Conservation (phyloP, 257 asterid genomes). For the Solanum pinnatisectum region DNA sequence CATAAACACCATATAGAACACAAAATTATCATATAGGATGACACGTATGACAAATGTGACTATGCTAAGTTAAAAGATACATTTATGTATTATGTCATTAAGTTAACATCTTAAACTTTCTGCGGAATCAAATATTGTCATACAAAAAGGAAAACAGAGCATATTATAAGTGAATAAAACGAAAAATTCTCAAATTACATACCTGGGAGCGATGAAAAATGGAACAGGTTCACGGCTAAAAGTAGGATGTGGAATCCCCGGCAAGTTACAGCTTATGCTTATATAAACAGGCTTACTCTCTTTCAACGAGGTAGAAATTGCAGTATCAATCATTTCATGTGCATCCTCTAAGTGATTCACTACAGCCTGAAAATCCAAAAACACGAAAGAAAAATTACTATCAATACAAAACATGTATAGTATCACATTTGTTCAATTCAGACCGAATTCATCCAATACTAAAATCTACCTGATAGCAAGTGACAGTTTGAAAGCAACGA, state of each 20-base stretch:
- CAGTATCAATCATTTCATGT: constrained; percentile 54
- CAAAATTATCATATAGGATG: too few species aligned
- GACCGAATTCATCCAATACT: background rate
- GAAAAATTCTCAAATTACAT: background rate
- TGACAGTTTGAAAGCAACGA: constrained; percentile 15
- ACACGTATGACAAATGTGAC: too few species aligned
- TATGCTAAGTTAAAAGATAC: too few species aligned
- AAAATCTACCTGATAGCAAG: constrained; percentile 14
- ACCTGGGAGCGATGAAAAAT: constrained; percentile 42
- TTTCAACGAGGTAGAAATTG: constrained; percentile 53
- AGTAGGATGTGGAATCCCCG: constrained; percentile 55
- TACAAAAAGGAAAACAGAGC: background rate
- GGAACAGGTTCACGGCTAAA: constrained; percentile 60
- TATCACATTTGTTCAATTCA: background rate
- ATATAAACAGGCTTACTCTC: constrained; percentile 59
- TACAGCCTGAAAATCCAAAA: constrained; percentile 31
- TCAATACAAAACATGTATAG: background rate
- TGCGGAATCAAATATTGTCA: background rate
- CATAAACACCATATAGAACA: too few species aligned
- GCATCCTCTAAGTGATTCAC: constrained; percentile 54
- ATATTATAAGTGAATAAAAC: background rate
- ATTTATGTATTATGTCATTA: too few species aligned
- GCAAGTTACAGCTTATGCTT: constrained; percentile 51
- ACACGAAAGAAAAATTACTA: background rate
- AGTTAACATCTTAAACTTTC: background rate